Evolutionary conservation across 2,329 filamentous ascomycete genomes (phyloP).

Genomic region (Neonectria neomacrospora): DNA sequence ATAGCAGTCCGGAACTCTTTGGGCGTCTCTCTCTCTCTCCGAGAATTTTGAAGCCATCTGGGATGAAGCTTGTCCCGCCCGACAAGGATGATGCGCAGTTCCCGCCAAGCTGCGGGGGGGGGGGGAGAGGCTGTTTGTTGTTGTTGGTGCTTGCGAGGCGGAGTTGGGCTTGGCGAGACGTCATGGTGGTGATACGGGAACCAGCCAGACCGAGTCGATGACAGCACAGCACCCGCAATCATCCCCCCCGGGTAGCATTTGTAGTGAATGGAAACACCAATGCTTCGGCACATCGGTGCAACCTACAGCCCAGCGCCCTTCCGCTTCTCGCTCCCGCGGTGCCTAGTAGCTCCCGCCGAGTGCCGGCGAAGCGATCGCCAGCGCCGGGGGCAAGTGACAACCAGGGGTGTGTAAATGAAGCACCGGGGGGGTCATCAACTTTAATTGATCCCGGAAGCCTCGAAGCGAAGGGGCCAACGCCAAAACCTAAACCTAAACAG

Average conservation of each 20-base stretch:
- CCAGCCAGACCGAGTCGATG: not conserved
- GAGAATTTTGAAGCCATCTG: not conserved
- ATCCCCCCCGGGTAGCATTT: not conserved
- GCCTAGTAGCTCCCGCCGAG: not conserved
- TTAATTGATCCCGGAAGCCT: not conserved
- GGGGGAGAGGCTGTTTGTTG: no score
- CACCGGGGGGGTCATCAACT: not conserved
- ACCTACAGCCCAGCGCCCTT: not conserved
- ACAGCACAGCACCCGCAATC: not conserved
- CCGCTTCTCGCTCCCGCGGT: not conserved
- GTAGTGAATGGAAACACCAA: no score
- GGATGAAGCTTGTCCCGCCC: not conserved
- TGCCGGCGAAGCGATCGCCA: not conserved
- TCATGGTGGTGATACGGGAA: conserved; percentile 6
- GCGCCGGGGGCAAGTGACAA: not conserved
- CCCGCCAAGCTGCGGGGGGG: conserved; percentile 3
- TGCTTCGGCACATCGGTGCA: not conserved
- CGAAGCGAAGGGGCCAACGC: not conserved
- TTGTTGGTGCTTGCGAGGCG: not conserved
- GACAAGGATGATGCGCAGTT: not conserved
- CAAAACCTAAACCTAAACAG: not conserved
- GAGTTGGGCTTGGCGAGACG: conserved; percentile 3
- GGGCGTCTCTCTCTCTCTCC: not conserved
- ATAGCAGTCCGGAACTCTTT: not conserved
- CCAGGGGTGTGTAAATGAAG: not conserved